A percentile compares a stretch with the other conserved stretches of the same genome.
Conservation (phyloP, 768 basidiomycete species). For the Suillus weaverae region DNA sequence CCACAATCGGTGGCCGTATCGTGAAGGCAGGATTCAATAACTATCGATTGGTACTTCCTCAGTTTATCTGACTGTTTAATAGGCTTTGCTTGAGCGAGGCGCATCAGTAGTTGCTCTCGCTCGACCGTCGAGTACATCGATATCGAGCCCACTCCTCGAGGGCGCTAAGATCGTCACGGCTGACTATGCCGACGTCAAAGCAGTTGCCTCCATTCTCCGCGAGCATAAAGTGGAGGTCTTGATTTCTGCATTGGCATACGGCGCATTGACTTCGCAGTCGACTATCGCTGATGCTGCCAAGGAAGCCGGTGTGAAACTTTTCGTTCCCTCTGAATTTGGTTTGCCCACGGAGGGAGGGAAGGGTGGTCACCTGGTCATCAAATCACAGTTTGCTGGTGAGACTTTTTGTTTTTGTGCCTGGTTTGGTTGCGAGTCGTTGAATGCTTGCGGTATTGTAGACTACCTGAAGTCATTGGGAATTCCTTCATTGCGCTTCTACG, state of each 20-base stretch:
- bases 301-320: constrained; percentile 36
- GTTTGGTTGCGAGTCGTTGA: background rate
- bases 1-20: constrained; percentile 36
- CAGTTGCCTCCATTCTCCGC: constrained; percentile 28
- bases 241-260: constrained; percentile 33
- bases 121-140: constrained; percentile 23
- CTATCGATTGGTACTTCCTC: background rate
- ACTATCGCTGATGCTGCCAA: constrained; percentile 37
- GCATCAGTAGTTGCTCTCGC: constrained; percentile 28
- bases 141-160: constrained; percentile 18
- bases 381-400: constrained; percentile 32
- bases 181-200: constrained; percentile 26
- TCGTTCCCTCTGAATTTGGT: constrained; percentile 41
- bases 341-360: constrained; percentile 35
- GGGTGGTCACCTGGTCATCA: constrained; percentile 24
- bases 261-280: constrained; percentile 26
- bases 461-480: constrained; percentile 31
- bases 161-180: constrained; percentile 30
- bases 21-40: constrained; percentile 20
- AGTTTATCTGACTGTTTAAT: background rate
- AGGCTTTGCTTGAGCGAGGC: constrained; percentile 23
- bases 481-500: constrained; percentile 33
- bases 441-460: constrained; percentile 17
- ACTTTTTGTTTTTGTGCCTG: background rate
- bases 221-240: constrained; percentile 36